Percentiles rank a stretch among this genome's conserved stretches.
These are phyloP conservation scores for Malania oleifera DNA, from an alignment of 164 flowering plant genomes.

Conservation along the genomic window DNA sequence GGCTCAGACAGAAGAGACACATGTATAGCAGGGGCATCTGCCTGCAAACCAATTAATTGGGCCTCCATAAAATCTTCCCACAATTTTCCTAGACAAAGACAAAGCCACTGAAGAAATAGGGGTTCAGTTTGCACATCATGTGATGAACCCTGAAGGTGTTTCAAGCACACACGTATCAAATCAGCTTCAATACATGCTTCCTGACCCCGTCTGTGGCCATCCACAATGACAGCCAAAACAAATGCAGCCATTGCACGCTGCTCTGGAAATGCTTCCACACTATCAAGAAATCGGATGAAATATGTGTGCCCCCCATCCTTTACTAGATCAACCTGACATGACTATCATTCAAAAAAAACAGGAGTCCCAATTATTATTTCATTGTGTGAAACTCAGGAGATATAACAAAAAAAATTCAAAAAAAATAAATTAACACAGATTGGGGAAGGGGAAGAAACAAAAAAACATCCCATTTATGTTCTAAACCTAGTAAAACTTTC, in stretches of 20 bases:
- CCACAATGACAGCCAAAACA: constrained; percentile 94
- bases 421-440: not conserved
- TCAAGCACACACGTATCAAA: constrained; percentile 75
- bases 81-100: constrained; percentile 89
- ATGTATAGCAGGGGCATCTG: constrained; percentile 62
- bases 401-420: not conserved
- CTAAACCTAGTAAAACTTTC: too few species aligned
- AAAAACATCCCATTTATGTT: not conserved
- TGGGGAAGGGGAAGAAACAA: not conserved
- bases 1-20: constrained; percentile 65
- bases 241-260: constrained; percentile 99
- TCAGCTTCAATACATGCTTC: constrained; percentile 83
- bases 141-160: constrained; percentile 61
- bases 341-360: constrained; percentile 40
- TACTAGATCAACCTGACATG: constrained; percentile 97
- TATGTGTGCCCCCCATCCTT: constrained; percentile 96
- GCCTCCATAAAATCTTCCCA: constrained; percentile 94
- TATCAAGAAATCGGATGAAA: constrained; percentile 90
- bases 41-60: constrained; percentile 66
- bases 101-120: constrained; percentile 90
- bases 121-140: constrained; percentile 76
- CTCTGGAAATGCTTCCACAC: constrained; percentile 87
- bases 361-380: not conserved
- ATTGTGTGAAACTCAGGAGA: not conserved
- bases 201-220: constrained; percentile 86